Conservation (phyloP, 306 rosid genomes). For the Gynostemma pentaphyllum region DNA sequence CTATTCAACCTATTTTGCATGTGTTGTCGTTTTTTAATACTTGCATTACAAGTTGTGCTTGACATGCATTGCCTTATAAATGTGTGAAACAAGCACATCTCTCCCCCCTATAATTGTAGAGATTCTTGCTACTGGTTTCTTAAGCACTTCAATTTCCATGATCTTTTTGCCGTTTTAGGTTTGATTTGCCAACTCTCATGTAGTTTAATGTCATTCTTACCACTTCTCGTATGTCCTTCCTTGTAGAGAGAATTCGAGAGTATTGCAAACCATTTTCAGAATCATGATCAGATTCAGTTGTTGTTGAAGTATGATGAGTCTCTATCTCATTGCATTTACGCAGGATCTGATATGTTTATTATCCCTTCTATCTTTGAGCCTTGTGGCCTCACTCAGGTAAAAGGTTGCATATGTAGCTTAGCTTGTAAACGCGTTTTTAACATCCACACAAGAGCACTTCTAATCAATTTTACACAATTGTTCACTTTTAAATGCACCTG, state of each 20-base stretch:
- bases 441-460: not conserved
- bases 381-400: slow-evolving; percentile 97
- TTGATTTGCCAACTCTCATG: not conserved
- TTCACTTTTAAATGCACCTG: too few relatives aligned
- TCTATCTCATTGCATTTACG: slow-evolving; percentile 80
- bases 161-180: not conserved
- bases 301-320: slow-evolving; percentile 82
- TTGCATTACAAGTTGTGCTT: too few relatives aligned
- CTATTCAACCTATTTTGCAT: too few relatives aligned
- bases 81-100: not conserved
- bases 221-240: too few relatives aligned
- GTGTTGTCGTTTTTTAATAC: too few relatives aligned
- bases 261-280: slow-evolving; percentile 63
- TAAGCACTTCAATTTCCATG: not conserved
- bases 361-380: slow-evolving; percentile 97
- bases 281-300: slow-evolving; percentile 62
- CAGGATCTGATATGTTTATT: slow-evolving; percentile 90
- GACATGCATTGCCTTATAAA: not conserved
- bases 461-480: too few relatives aligned
- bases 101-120: not conserved
- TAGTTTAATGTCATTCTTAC: too few relatives aligned
- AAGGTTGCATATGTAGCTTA: slow-evolving; percentile 3
- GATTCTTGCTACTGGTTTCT: not conserved
- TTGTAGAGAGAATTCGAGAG: slow-evolving; percentile 81
- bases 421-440: not conserved